Percentiles rank a stretch among this genome's conserved stretches.
Evolutionary conservation across 352 stramenopile genomes (phyloP).

Genomic region (Pythium vanterpoolii): DNA sequence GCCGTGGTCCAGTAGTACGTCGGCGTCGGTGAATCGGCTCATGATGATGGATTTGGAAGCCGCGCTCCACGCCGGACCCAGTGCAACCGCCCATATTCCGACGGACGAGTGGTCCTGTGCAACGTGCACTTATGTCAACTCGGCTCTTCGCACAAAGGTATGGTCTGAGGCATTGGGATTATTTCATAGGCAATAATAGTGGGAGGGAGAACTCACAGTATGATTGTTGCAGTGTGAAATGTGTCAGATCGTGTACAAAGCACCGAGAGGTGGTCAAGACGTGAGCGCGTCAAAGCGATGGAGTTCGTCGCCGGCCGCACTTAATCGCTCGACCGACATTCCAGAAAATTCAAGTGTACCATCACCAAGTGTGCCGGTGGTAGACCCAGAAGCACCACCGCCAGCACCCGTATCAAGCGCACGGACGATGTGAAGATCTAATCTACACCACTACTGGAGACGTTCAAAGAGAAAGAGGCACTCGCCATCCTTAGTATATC

Average conservation of each 20-base stretch:
- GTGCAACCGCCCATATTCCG: slow-evolving; percentile 34
- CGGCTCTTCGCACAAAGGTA: slow-evolving; percentile 56
- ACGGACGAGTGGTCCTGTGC: slow-evolving; percentile 54
- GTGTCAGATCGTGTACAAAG: slow-evolving; percentile 25
- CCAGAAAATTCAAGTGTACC: too few species aligned
- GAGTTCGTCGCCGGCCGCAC: slow-evolving; percentile 20
- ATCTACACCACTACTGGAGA: too few species aligned
- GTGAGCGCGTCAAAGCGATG: slow-evolving; percentile 17
- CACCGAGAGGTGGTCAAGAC: not conserved
- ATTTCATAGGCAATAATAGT: not conserved
- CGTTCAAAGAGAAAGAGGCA: too few species aligned
- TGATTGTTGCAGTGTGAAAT: slow-evolving; percentile 27
- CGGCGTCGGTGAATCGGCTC: slow-evolving; percentile 36
- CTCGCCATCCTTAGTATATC: too few species aligned
- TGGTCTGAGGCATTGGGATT: slow-evolving; percentile 9
- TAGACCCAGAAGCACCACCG: slow-evolving; percentile 12
- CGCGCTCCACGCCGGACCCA: slow-evolving; percentile 36
- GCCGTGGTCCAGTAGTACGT: slow-evolving; percentile 32
- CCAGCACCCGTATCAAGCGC: slow-evolving; percentile 3
- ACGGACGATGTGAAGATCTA: slow-evolving; percentile 10
- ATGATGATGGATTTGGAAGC: slow-evolving; percentile 64
- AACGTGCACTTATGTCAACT: slow-evolving; percentile 70
- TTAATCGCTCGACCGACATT: slow-evolving; percentile 3
- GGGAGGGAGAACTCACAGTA: not conserved
- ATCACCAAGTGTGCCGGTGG: too few species aligned